Evolutionary conservation across 2,329 filamentous ascomycete species (phyloP), one percentile per base, ranked within the genome.

Genomic region (Beauveria bassiana): DNA sequence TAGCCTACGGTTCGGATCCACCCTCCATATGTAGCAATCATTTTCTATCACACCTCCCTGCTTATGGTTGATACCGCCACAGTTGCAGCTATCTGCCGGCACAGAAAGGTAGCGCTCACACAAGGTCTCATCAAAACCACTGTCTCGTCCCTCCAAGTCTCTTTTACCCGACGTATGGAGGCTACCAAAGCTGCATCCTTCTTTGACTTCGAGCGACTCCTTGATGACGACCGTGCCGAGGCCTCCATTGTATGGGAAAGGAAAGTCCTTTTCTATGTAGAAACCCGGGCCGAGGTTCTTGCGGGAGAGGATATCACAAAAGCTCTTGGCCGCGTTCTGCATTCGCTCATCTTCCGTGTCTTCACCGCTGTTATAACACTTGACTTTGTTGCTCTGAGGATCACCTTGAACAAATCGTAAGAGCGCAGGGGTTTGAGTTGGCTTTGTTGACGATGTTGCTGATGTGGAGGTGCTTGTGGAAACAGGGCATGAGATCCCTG

Each of bases 301-400:
- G 1, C 53, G n/a, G 8, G 14, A 38, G 28, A 65, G 24, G 8
- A 8, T 12, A 16, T 55, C 58, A 28, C 61, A 63, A 60, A 62
- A 69, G 49, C 61, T 65, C 18, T 54, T 47, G 22, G 53, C 60
- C 16, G 62, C 64, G 42, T 63, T 61, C 42, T 55, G 38, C 57
- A 65, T 59, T 14, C 65, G 60, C 31, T 45, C 51, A 40, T 61
- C 43, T 42, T 63, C 61, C 18, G 54, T 60, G 22, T 50, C n/a
- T 8, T 68, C 54, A n/a, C 66, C 65, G 1, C 3, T 31, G 34
- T 66, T 61, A 61, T 66, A 66, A 61, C 67, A 68, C 4, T 53
- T 26, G 26, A 40, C 43, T 45, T 31, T 45, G 61, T 68, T 68
- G 12, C 20, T 14, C 0, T 1, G 7, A 16, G 64, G 43, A 51